A percentile compares a stretch with the other conserved stretches of the same genome.
These are phyloP conservation scores for Cladorrhinum sp. DNA, from an alignment of 2,329 filamentous ascomycete genomes.

Conservation along the genomic window DNA sequence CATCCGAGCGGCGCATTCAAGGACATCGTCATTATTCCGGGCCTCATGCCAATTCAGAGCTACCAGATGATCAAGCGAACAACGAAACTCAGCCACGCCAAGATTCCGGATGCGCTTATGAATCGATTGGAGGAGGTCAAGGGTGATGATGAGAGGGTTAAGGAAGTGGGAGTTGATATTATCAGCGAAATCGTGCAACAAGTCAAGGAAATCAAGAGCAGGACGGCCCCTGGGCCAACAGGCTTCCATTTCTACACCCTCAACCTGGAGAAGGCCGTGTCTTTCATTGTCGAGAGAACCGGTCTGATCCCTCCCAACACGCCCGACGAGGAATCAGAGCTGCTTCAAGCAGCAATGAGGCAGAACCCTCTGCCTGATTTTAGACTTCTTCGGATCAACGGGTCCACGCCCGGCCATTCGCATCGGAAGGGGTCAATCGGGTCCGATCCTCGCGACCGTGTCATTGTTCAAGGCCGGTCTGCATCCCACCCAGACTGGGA, in stretches of 20 bases:
- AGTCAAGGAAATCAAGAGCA: slow-evolving; percentile 62
- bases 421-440: slow-evolving; percentile 75
- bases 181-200: slow-evolving; percentile 78
- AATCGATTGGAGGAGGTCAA: slow-evolving; percentile 68
- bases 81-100: slow-evolving; percentile 90
- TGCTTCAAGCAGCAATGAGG: slow-evolving; percentile 41
- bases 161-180: slow-evolving; percentile 76
- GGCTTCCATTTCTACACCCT: slow-evolving; percentile 98
- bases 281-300: slow-evolving; percentile 84
- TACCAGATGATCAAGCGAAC: slow-evolving; percentile 94
- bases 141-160: slow-evolving; percentile 77
- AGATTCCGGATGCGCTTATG: slow-evolving; percentile 69
- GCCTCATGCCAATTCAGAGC: slow-evolving; percentile 95
- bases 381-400: slow-evolving; percentile 52
- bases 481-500: slow-evolving; percentile 64
- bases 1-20: slow-evolving; percentile 85
- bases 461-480: slow-evolving; percentile 70
- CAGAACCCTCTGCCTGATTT: slow-evolving; percentile 46
- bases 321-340: slow-evolving; percentile 45
- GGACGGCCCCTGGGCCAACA: slow-evolving; percentile 54
- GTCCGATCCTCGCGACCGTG: slow-evolving; percentile 80
- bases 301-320: slow-evolving; percentile 67
- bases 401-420: slow-evolving; percentile 36
- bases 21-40: slow-evolving; percentile 84
- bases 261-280: slow-evolving; percentile 93